Evolutionary conservation across 2,329 filamentous ascomycete species (phyloP).

Genomic region (Phyllosticta citriasiana): DNA sequence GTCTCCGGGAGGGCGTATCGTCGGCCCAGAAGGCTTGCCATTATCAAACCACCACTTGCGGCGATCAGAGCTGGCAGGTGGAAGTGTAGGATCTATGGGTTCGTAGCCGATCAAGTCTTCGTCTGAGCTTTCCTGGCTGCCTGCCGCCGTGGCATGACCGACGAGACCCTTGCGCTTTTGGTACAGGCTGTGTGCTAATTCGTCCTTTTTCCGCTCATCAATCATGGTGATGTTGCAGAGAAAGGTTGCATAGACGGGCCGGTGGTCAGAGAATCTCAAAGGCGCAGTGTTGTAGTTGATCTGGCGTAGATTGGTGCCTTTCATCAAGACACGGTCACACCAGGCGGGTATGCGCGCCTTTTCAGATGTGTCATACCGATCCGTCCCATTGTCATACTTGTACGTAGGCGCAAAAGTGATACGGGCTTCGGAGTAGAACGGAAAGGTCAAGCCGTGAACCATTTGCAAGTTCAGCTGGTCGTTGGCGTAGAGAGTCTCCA

Average conservation of each 20-base stretch:
- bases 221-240: conserved; percentile 73
- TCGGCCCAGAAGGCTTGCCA: conserved; percentile 64
- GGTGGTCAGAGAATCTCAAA: conserved; percentile 84
- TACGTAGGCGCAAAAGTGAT: conserved; percentile 91
- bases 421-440: conserved; percentile 79
- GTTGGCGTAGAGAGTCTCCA: conserved; percentile 77
- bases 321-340: conserved; percentile 88
- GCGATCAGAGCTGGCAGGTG: conserved; percentile 51
- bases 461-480: conserved; percentile 97
- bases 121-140: conserved; percentile 48
- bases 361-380: conserved; percentile 88
- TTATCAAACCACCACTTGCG: conserved; percentile 58
- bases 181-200: conserved; percentile 67
- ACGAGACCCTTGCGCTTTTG: conserved; percentile 55
- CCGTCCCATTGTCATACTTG: conserved; percentile 83
- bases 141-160: conserved; percentile 51
- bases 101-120: conserved; percentile 76
- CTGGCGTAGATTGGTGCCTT: conserved; percentile 74
- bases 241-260: conserved; percentile 89
- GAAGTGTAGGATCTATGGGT: conserved; percentile 67
- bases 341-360: conserved; percentile 93
- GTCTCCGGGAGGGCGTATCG: conserved; percentile 54
- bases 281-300: conserved; percentile 73
- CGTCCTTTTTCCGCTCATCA: conserved; percentile 62
- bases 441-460: conserved; percentile 83